Base-by-base conservation (phyloP, 1,284 basidiomycete species). In the Marasmius fiardii region DNA sequence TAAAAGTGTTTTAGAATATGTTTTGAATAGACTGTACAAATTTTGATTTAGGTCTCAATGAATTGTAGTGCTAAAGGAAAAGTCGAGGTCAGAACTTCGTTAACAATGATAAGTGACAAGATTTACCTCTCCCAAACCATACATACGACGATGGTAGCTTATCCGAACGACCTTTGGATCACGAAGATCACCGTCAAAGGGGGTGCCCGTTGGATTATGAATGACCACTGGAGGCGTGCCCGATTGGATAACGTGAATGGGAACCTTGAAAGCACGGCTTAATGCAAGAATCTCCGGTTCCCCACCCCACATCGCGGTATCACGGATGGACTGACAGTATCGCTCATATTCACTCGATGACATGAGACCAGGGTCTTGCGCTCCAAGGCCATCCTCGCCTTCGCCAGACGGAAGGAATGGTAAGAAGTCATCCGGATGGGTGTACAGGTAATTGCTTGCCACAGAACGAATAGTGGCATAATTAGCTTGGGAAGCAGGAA, bases 211-310 rank as follows among this genome's bases (percentile, higher is more conserved):
- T 3, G 87, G 86, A 56, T 86, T 79, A 63, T 97, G 95, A 5
- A 90, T 82, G 8, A 98, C 94, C 24, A 98, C 77, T 0, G 86
- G 78, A 1, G 95, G 96, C 31, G 79, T 78, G 0, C 88, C 89
- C 1, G 85, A 82, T 68, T 99, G 97, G 18, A 98, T 80, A 54
- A 99, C 91, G 69, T 98, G 89, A 55, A 99, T 96, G 0, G 94
- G 91, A 26, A 95, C 77, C 53, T 85, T 77, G 70, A 86, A 98
- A n/a, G 87, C 86, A 53, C 88, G 80, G 64, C 90, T 89, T 10
- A 99, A 76, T 0, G 97, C 97, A 63, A 93, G 78, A 47, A 99
- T 95, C 79, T 99, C 97, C 2, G 95, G 95, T 72, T 99, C 94
- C 37, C 97, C 97, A 47, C 97, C 97, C 97, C 97, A 99, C 33